Base-by-base conservation (phyloP, 768 basidiomycete genomes). In the Lactifluus volemus region DNA sequence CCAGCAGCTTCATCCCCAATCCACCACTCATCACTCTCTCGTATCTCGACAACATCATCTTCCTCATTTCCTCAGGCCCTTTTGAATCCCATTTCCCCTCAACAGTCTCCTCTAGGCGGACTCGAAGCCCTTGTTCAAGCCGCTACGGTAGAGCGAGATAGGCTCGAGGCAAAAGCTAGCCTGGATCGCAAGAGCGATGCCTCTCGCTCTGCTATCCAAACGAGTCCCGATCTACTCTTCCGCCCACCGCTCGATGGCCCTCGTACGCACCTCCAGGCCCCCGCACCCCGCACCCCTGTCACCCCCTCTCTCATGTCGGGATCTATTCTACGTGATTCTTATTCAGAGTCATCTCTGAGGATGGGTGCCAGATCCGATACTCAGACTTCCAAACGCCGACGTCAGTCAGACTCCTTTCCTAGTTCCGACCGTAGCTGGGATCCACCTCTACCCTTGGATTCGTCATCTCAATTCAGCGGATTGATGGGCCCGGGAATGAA, bases 111-210 rank as follows among this genome's bases (percentile, higher is more conserved):
- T 63, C 41, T 56, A 38, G 68, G 73, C 3, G 80, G 79, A 25
- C 72, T 88, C 52, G 85, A 88, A 49, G 85, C 84, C 3, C 79
- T 89, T 47, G 86, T 85, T 11, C 84, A 87, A 71, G 86, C 80
- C 21, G 87, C 87, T 4, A 82, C 83, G 0, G 81, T 84, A 67
- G 86, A 88, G 66, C 79, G 82, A 49, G 76, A 79, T 38, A 73
- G 84, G 32, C 75, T 88, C 53, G 74, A 63, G 67, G 70, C 49
- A 68, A 70, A 51, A 58, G 66, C 49, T 39, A 47, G 19, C 45
- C 56, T 45, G n/a, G 61, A 34, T 34, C 51, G 48, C 44, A 56
- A 44, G 44, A 17, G 36, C 19, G 53, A 56, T 42, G 32, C 39
- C 8, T 39, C 55, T 47, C 65, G 59, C 42, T 50, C 55, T 6